These are phyloP conservation scores for Cornus suecica DNA, from an alignment of 148 eudicot species.

Conservation along the genomic window DNA sequence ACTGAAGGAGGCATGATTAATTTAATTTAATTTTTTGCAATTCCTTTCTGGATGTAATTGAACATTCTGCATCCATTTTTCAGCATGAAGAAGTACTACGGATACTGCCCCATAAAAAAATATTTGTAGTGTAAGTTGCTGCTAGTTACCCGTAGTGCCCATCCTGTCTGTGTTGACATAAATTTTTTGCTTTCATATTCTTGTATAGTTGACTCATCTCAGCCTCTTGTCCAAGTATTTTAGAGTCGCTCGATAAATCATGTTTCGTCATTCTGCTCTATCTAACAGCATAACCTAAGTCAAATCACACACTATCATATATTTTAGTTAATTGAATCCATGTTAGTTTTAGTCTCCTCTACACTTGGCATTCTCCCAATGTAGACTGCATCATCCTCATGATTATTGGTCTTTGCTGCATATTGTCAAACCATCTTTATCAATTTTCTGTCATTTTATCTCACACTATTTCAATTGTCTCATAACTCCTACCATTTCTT, in stretches of 20 bases:
- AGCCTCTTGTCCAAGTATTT: too few species aligned
- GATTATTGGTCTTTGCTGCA: not conserved
- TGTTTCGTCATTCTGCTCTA: too few species aligned
- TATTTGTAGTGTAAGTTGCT: not conserved
- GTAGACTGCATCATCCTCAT: too few species aligned
- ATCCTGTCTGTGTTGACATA: not conserved
- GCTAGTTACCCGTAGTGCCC: not conserved
- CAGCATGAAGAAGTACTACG: not conserved
- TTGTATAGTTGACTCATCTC: not conserved
- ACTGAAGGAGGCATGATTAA: conserved; percentile 47
- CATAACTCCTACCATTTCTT: not conserved
- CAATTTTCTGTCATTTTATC: too few species aligned
- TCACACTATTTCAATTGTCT: too few species aligned
- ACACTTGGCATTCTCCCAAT: too few species aligned
- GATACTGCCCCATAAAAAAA: not conserved
- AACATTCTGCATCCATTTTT: not conserved
- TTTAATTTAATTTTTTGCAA: not conserved
- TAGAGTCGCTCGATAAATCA: not conserved
- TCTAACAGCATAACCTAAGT: too few species aligned
- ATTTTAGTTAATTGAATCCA: too few species aligned
- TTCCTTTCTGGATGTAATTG: not conserved
- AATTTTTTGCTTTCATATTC: not conserved
- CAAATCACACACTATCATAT: too few species aligned
- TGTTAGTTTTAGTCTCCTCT: too few species aligned
- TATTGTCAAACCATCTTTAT: too few species aligned